Evolutionary conservation across 371 early-diverging fungal species (phyloP).

Genomic region (Circinella umbellata): DNA sequence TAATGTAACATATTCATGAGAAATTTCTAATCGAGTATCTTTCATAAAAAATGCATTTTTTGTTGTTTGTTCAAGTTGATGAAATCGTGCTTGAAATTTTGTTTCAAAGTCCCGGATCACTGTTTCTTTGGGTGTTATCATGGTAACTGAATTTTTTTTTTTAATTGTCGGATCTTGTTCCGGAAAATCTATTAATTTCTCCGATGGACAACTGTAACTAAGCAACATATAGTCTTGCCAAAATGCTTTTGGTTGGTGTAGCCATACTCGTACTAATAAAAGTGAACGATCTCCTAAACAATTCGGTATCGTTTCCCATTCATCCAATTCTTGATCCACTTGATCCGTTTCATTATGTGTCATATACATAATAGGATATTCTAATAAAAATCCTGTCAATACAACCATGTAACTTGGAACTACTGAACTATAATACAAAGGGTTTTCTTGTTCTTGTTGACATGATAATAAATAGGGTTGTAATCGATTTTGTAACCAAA

Average conservation of each 20-base stretch:
- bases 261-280: conserved; percentile 25
- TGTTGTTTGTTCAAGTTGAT: background rate
- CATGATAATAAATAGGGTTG: conserved; percentile 17
- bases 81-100: background rate
- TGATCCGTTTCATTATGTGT: conserved; percentile 26
- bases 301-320: conserved; percentile 44
- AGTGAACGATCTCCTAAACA: conserved; percentile 38
- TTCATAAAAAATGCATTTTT: background rate
- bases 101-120: background rate
- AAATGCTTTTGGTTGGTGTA: conserved; percentile 8
- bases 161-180: background rate
- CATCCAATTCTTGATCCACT: conserved; percentile 34
- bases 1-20: conserved; percentile 10
- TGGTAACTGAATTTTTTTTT: background rate
- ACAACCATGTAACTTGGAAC: conserved; percentile 50
- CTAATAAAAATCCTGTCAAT: conserved; percentile 51
- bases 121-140: too few relatives aligned
- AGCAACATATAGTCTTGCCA: conserved; percentile 21
- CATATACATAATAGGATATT: conserved; percentile 51
- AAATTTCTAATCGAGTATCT: background rate
- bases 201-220: conserved; percentile 38
- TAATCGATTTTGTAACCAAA: conserved; percentile 27
- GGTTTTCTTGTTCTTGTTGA: conserved; percentile 10
- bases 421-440: conserved; percentile 8
- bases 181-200: background rate